Evolutionary conservation across 2,329 filamentous ascomycete species (phyloP), one percentile per base, ranked within the genome.

Genomic region (Aspergillus fumigatus): DNA sequence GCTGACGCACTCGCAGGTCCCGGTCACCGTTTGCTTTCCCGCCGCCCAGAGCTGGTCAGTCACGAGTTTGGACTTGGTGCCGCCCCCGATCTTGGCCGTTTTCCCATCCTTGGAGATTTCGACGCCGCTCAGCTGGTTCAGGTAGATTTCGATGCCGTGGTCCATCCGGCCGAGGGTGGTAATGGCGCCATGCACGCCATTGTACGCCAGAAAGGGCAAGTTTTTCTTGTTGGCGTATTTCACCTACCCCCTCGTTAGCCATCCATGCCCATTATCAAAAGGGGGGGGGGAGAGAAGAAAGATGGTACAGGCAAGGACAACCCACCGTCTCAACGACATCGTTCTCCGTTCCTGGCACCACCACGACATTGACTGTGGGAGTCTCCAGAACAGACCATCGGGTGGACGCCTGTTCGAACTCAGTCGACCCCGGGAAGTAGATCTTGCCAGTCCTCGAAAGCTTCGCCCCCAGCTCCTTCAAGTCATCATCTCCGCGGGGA

Each of bases 201-300:
- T 82, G 64, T 74, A 78, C 0, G 81, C 77, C 2, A 85, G 75
- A 59, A 85, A 83, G 0, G 82, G 80, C 2, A 82, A 55, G 1
- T 72, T 62, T 48, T 75, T 67, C 40, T 72, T 62, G 60, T 79
- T 80, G 45, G 82, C 81, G 57, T 73, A 83, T 66, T 74, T 73
- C 45, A 81, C 73, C 78, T 80, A 51, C 2, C 1, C 0, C 23
- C 45, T 6, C 17, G 6, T 48, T n/a, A 48, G 47, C 47, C 3
- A 23, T 7, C n/a, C 5, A 26, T 23, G 2, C 10, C 23, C 10
- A 26, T 48, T 26, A 14, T 8, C 8, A 19, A n/a, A n/a, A n/a
- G n/a, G n/a, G n/a, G n/a, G n/a, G n/a, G n/a, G n/a, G n/a, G n/a
- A n/a, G n/a, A n/a, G n/a, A n/a, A n/a, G n/a, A n/a, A n/a, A n/a